phyloP scores from a whole-genome alignment of 352 stramenopile species.

The Discostella stelligera region DNA sequence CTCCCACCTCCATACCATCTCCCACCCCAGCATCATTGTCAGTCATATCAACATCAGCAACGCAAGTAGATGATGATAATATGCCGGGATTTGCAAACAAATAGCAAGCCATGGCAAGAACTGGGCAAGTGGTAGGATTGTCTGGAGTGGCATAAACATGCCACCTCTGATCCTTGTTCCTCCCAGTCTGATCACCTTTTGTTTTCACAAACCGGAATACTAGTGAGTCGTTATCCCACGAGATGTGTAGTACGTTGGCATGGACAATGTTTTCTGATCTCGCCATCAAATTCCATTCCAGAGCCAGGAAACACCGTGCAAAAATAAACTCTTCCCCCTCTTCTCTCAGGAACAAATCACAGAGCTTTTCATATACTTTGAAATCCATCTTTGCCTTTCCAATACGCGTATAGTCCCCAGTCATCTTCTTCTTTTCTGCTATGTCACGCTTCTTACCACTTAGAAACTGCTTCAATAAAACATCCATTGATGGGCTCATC shows the following conservation, averaged over 20 bases:
- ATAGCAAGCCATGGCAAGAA: slow-evolving; percentile 41
- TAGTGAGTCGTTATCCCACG: slow-evolving; percentile 12
- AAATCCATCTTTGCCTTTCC: slow-evolving; percentile 22
- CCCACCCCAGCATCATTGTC: background rate
- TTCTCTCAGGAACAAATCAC: slow-evolving; percentile 3
- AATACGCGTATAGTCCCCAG: background rate
- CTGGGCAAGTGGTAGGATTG: slow-evolving; percentile 31
- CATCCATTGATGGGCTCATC: background rate
- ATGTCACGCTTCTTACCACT: slow-evolving; percentile 2
- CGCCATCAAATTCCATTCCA: slow-evolving; percentile 29
- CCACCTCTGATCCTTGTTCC: slow-evolving; percentile 22
- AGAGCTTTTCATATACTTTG: slow-evolving; percentile 12
- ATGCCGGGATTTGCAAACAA: slow-evolving; percentile 34
- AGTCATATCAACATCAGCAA: background rate
- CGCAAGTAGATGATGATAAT: slow-evolving; percentile 1
- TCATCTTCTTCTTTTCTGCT: slow-evolving; percentile 4
- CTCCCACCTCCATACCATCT: background rate
- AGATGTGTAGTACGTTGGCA: slow-evolving; percentile 20
- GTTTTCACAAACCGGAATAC: slow-evolving; percentile 36
- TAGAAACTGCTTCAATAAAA: slow-evolving; percentile 6
- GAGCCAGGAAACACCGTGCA: slow-evolving; percentile 4
- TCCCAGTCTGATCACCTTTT: slow-evolving; percentile 30
- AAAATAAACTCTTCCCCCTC: slow-evolving; percentile 9
- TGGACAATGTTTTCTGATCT: slow-evolving; percentile 28
- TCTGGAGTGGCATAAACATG: slow-evolving; percentile 52